Evolutionary conservation across 441 rosid species (phyloP).

Genomic region (Euphorbia corollata): DNA sequence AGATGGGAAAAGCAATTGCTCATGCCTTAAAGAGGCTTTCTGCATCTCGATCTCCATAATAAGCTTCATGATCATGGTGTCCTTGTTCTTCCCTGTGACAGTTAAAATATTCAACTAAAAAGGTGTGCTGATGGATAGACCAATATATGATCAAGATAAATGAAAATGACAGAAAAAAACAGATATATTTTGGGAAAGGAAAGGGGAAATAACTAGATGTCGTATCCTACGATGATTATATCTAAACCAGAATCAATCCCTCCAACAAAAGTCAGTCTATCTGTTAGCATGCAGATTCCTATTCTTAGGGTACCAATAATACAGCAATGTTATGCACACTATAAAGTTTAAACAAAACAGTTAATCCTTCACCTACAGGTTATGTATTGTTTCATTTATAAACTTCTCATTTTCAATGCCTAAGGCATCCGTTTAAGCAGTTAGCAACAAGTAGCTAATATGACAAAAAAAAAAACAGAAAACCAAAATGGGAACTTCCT

Average conservation of each 20-base stretch:
- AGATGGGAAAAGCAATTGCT: conserved; percentile 4
- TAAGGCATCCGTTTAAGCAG: no score
- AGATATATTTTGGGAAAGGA: background rate
- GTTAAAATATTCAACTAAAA: conserved; percentile 12
- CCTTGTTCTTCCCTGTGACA: conserved; percentile 82
- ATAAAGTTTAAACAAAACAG: no score
- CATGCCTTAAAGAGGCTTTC: conserved; percentile 81
- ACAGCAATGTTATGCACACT: background rate
- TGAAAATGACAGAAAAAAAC: background rate
- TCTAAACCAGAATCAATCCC: conserved; percentile 2
- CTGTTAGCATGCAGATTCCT: background rate
- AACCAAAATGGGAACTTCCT: no score
- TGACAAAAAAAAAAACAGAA: no score
- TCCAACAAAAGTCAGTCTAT: background rate
- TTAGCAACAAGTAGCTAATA: background rate
- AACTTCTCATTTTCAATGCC: no score
- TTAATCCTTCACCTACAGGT: background rate
- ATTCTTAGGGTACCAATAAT: background rate
- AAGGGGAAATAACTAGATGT: background rate
- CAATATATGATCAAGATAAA: background rate
- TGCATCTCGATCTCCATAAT: conserved; percentile 97
- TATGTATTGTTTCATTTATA: background rate
- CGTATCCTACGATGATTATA: background rate
- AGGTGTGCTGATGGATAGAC: conserved; percentile 7
- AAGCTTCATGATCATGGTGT: conserved; percentile 96